Evolutionary conservation across 495 filamentous ascomycete genomes (phyloP), one percentile per base, ranked within the genome.

Genomic region (Trichoderma erinaceum): DNA sequence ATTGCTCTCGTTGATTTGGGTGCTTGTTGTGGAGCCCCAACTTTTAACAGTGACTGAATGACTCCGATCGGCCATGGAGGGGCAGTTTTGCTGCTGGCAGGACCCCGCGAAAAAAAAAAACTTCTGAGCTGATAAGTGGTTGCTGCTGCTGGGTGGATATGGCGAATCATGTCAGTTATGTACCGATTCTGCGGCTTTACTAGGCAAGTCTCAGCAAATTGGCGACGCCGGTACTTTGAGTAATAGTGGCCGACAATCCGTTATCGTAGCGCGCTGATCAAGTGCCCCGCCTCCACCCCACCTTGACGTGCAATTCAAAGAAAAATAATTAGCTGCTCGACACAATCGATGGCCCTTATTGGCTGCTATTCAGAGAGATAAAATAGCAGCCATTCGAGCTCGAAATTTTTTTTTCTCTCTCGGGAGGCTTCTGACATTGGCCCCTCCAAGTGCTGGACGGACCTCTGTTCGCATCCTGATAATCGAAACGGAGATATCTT

Each of bases 401-500:
- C 41, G 27, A 43, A 66, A 29, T 44, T 66, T 44, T 43, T 66
- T 66, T 43, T 43, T 8, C 15, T 64, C 23, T 25, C 21, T 66
- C 25, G 44, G 21, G 38, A 43, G 41, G 16, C 38, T 43, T 66
- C 56, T 63, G 48, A 63, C 21, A 27, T 43, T 65, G 46, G 48
- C 29, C 58, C 29, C 46, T 63, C 16, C 66, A 70, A 43, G 18
- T 66, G 58, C 67, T 52, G 38, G 27, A 3, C 35, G 43, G 56
- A 61, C 56, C 27, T 15, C 6, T 61, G 56, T 46, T 69, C 23
- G 6, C 56, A 66, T 66, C 21, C 27, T 66, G 67, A 10, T 32
- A 68, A 68, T 32, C 74, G 73, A 72, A 69, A 66, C 66, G n/a
- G 18, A 52, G 68, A 61, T 65, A 74, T 65, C 68, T 71, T 48